phyloP scores from a whole-genome alignment of 2,329 filamentous ascomycete genomes.

The Cercospora sojina region DNA sequence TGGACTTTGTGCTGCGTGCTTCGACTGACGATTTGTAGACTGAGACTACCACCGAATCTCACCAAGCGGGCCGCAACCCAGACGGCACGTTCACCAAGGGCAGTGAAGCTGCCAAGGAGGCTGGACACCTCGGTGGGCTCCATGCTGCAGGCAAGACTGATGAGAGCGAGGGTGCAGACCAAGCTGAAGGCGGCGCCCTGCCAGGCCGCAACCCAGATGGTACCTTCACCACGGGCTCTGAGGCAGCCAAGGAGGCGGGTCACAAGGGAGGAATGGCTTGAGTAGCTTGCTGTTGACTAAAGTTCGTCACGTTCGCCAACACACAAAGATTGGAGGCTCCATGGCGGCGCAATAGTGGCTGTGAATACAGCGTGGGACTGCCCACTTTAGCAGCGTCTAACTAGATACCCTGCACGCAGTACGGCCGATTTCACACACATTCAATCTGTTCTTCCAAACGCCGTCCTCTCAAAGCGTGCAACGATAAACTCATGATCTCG shows the following conservation, averaged over 20 bases:
- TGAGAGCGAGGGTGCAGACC: conserved; percentile 3
- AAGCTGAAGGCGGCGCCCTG: conserved; percentile 33
- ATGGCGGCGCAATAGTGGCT: background rate
- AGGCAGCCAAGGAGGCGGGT: conserved; percentile 32
- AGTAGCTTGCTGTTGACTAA: background rate
- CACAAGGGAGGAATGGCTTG: conserved; percentile 24
- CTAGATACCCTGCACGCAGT: background rate
- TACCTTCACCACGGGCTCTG: conserved; percentile 33
- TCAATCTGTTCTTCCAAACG: background rate
- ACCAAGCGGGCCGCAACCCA: conserved; percentile 30
- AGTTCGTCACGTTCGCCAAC: background rate
- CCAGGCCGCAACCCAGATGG: conserved; percentile 35
- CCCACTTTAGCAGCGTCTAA: background rate
- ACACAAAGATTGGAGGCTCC: background rate
- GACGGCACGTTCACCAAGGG: conserved; percentile 29
- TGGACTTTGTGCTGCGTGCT: background rate
- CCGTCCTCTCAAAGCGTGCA: background rate
- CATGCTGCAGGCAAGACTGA: conserved; percentile 20
- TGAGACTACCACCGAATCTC: background rate
- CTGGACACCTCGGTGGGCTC: conserved; percentile 28
- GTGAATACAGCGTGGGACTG: background rate
- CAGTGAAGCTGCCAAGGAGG: conserved; percentile 26
- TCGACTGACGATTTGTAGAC: background rate
- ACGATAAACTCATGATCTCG: background rate
- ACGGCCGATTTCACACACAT: background rate